phyloP scores from a whole-genome alignment of 768 basidiomycete species.

The Macrocybe gigantea region DNA sequence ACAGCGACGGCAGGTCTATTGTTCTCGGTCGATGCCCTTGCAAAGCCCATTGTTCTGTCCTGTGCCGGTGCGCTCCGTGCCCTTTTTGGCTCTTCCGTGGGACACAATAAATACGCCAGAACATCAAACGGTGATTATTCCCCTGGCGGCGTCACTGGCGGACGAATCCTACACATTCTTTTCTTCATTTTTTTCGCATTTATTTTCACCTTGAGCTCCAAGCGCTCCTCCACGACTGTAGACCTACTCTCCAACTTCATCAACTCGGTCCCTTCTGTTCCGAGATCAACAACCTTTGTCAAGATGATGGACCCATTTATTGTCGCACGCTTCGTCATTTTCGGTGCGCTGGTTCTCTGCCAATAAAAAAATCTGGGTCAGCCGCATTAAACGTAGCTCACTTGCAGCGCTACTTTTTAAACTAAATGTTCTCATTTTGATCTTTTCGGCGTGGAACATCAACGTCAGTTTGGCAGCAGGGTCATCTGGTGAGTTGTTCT shows the following conservation, averaged over 20 bases:
- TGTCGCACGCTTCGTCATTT: slow-evolving; percentile 47
- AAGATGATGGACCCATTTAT: slow-evolving; percentile 33
- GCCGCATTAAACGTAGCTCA: too few relatives aligned
- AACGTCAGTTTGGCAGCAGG: slow-evolving; percentile 27
- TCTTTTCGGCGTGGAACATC: slow-evolving; percentile 57
- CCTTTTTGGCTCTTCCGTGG: neutral
- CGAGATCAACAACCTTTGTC: neutral
- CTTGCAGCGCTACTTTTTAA: slow-evolving; percentile 40
- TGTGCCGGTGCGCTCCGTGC: neutral
- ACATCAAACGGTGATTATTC: neutral
- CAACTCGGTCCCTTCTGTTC: neutral
- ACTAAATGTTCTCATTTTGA: slow-evolving; percentile 44
- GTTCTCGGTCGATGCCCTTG: neutral
- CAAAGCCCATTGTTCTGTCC: neutral
- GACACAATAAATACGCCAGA: slow-evolving; percentile 1
- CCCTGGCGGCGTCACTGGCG: slow-evolving; percentile 13
- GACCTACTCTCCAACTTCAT: too few relatives aligned
- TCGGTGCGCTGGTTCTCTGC: slow-evolving; percentile 37
- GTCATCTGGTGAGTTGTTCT: slow-evolving; percentile 26
- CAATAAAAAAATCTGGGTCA: too few relatives aligned
- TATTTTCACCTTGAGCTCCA: neutral
- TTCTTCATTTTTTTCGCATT: neutral
- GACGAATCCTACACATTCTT: slow-evolving; percentile 8
- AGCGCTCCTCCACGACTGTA: too few relatives aligned
- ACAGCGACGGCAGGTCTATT: slow-evolving; percentile 2